Evolutionary conservation across 495 filamentous ascomycete genomes (phyloP).

Genomic region (Margaritispora aquatica): DNA sequence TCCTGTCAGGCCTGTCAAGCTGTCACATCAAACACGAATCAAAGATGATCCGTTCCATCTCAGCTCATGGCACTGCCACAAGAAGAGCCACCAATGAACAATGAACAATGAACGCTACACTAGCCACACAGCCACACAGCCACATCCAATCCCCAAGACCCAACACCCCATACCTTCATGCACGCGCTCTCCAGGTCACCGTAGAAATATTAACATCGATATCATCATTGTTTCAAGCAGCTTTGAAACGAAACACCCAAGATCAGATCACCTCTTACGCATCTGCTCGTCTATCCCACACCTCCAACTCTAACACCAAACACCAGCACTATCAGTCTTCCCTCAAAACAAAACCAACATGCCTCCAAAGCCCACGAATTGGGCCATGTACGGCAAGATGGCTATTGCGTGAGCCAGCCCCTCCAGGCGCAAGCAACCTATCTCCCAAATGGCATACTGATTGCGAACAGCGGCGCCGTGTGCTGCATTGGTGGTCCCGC

Average conservation of each 20-base stretch:
- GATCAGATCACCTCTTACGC: slow-evolving; percentile 1
- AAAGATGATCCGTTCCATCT: background rate
- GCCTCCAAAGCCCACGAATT: slow-evolving; percentile 25
- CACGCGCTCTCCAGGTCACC: background rate
- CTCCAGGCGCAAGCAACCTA: slow-evolving; percentile 2
- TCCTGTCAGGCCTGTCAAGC: background rate
- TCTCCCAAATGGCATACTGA: slow-evolving; percentile 11
- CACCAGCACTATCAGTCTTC: slow-evolving; percentile 9
- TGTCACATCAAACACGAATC: background rate
- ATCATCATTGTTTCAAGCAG: slow-evolving; percentile 1
- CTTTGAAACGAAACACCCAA: slow-evolving; percentile 1
- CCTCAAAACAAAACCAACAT: slow-evolving; percentile 11
- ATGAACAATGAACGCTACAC: no score
- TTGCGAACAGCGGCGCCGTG: slow-evolving; percentile 49
- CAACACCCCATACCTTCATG: background rate
- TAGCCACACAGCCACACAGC: no score
- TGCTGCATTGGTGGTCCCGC: slow-evolving; percentile 80
- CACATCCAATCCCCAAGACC: background rate
- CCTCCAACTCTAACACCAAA: no score
- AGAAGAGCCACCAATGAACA: no score
- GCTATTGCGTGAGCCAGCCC: slow-evolving; percentile 29
- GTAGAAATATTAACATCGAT: slow-evolving; percentile 3
- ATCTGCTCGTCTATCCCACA: background rate
- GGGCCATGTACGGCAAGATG: slow-evolving; percentile 37
- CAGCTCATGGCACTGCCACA: background rate